Conservation (phyloP, 192 early-diverging fungal genomes). For the Fimicolochytrium jonesii region DNA sequence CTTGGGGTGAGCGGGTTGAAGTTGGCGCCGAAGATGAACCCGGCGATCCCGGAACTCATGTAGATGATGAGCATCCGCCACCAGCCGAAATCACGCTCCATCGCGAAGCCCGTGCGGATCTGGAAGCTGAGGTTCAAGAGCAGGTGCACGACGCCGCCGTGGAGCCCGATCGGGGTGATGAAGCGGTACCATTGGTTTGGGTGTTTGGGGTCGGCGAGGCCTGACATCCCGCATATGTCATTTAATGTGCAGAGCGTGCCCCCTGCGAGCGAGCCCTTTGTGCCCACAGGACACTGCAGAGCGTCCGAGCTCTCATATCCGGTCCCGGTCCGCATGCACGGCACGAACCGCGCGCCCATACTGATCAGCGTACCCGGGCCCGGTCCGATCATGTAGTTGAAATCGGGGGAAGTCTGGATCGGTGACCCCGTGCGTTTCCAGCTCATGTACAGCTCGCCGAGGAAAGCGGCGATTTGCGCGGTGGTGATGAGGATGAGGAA, state of each 20-base stretch:
- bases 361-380: constrained; percentile 55
- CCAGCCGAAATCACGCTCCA: constrained; percentile 75
- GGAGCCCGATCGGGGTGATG: constrained; percentile 74
- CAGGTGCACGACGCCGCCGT: constrained; percentile 76
- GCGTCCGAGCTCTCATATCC: constrained; percentile 5
- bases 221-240: constrained; percentile 59
- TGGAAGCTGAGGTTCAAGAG: constrained; percentile 73
- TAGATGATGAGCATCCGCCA: constrained; percentile 70
- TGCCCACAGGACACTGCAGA: constrained; percentile 42
- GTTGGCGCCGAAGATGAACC: constrained; percentile 76
- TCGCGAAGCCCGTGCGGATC: constrained; percentile 57
- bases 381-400: constrained; percentile 85
- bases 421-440: constrained; percentile 50
- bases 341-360: constrained; percentile 71
- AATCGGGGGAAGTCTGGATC: constrained; percentile 60
- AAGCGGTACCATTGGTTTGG: constrained; percentile 81
- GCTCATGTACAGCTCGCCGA: constrained; percentile 40
- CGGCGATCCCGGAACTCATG: constrained; percentile 65
- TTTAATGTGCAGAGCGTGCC: constrained; percentile 48
- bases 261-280: constrained; percentile 7
- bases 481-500: constrained; percentile 42
- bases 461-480: constrained; percentile 32
- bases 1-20: constrained; percentile 52
- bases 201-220: constrained; percentile 39
- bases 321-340: constrained; percentile 64